Evolutionary conservation across 768 basidiomycete genomes (phyloP), one percentile per base, ranked within the genome.

Genomic region (Cubamyces lactineus): DNA sequence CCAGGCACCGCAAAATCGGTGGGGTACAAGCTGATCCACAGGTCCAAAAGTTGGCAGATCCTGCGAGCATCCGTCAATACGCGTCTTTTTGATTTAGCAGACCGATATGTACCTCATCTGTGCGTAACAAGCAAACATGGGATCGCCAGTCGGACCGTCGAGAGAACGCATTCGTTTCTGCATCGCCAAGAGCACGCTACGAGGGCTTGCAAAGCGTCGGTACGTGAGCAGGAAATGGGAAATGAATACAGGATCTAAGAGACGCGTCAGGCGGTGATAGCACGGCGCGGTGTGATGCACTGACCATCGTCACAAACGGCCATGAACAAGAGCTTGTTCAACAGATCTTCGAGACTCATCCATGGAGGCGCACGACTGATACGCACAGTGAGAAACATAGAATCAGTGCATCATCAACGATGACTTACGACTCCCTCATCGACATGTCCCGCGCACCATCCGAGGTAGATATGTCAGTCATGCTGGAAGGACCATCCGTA

Each of bases 111-210:
- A 91, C 92, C 88, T 85, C 91, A 94, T 92, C 72, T 94, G 92
- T 7, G 90, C 91, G 74, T 88, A 94, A 67, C 87, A 89, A 8
- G 91, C 90, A 74, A 94, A 89, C 85, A 93, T 88, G 0, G 89
- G 88, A 76, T 94, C 91, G 7, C 85, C 85, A 13, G 83, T 81
- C 17, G 87, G 84, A 56, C 83, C 83, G 69, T 89, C 88, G 15
- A 94, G 77, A 65, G 88, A 85, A 38, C 89, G 84, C 83, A 94
- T 88, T 49, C 91, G 86, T 70, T 92, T 90, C 73, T 93, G 90
- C 88, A 95, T 92, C 5, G 91, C 88, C 47, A 93, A 78, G n/a
- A 95, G 78, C 17, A 95, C 77, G 60, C 82, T 87, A 43, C 92
- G 84, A 8, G 92, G 92, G 38, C 82, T 88, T 41, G 91, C 83